Evolutionary conservation across 768 basidiomycete species (phyloP).

Genomic region (Pulveroboletus ravenelii): DNA sequence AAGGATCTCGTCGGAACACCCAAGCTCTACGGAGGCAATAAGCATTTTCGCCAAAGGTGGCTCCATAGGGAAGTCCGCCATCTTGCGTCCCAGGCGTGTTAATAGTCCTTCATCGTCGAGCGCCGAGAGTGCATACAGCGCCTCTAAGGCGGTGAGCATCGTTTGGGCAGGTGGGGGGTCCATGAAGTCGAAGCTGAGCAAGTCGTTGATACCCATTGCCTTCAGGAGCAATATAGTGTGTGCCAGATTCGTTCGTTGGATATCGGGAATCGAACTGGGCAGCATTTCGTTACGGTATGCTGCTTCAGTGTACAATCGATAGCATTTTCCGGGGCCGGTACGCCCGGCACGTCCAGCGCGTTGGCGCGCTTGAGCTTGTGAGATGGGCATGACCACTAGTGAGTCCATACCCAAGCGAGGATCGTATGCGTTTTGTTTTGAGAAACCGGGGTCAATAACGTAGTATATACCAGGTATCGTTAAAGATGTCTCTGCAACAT

Average conservation of each 20-base stretch:
- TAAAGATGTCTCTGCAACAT: slow-evolving; percentile 96
- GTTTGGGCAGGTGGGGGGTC: slow-evolving; percentile 97
- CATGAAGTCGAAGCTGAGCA: slow-evolving; percentile 99
- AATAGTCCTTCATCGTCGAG: slow-evolving; percentile 95
- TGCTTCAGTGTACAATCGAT: slow-evolving; percentile 95
- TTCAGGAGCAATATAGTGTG: slow-evolving; percentile 92
- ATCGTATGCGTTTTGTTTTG: slow-evolving; percentile 98
- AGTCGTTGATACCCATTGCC: slow-evolving; percentile 98
- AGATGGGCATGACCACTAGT: slow-evolving; percentile 96
- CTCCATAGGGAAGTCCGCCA: slow-evolving; percentile 99
- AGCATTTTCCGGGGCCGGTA: slow-evolving; percentile 97
- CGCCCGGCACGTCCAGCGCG: slow-evolving; percentile 94
- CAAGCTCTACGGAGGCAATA: slow-evolving; percentile 94
- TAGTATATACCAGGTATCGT: slow-evolving; percentile 99
- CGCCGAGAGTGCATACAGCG: slow-evolving; percentile 91
- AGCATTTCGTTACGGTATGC: slow-evolving; percentile 99
- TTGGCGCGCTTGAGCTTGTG: slow-evolving; percentile 96
- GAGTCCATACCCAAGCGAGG: slow-evolving; percentile 98
- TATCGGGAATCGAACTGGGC: slow-evolving; percentile 95
- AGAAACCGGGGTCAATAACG: slow-evolving; percentile 97
- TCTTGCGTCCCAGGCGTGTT: slow-evolving; percentile 92
- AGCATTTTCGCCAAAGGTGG: slow-evolving; percentile 96
- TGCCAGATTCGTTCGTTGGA: slow-evolving; percentile 91
- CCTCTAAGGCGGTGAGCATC: slow-evolving; percentile 93
- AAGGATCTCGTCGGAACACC: slow-evolving; percentile 96